phyloP scores from a whole-genome alignment of 331 rosid genomes.

The Acacia pycnantha region DNA sequence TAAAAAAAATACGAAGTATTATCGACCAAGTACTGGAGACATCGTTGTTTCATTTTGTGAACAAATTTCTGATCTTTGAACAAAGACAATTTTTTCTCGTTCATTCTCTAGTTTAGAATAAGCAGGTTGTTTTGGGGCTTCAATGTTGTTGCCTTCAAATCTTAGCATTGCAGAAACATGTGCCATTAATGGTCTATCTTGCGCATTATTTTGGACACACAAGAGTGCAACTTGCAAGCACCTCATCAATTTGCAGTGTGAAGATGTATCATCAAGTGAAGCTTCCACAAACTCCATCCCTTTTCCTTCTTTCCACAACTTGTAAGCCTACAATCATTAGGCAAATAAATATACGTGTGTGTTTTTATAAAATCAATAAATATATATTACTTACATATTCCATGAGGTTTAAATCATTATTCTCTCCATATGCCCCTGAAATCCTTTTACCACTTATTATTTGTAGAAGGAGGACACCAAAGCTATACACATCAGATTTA shows the following conservation, averaged over 20 bases:
- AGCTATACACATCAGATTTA: background rate
- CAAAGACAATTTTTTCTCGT: background rate
- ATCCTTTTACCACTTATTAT: background rate
- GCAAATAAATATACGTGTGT: too few species aligned
- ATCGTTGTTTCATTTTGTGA: too few species aligned
- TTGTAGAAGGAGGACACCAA: background rate
- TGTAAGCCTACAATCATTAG: too few species aligned
- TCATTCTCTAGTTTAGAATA: slow-evolving; percentile 22
- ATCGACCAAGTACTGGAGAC: too few species aligned
- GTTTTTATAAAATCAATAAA: too few species aligned
- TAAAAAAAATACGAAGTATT: too few species aligned
- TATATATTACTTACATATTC: background rate
- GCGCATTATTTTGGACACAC: background rate
- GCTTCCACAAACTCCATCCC: too few species aligned
- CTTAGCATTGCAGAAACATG: slow-evolving; percentile 6
- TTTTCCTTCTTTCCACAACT: too few species aligned
- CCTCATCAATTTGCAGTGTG: too few species aligned
- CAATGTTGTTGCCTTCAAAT: background rate
- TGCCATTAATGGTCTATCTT: background rate
- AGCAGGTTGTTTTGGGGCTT: slow-evolving; percentile 25
- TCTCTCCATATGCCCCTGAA: background rate
- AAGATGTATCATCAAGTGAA: slow-evolving; percentile 28
- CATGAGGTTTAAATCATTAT: background rate
- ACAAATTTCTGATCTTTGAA: too few species aligned
- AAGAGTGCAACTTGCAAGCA: too few species aligned